Base-by-base conservation (phyloP, 441 rosid species). In the Adansonia grandidieri region DNA sequence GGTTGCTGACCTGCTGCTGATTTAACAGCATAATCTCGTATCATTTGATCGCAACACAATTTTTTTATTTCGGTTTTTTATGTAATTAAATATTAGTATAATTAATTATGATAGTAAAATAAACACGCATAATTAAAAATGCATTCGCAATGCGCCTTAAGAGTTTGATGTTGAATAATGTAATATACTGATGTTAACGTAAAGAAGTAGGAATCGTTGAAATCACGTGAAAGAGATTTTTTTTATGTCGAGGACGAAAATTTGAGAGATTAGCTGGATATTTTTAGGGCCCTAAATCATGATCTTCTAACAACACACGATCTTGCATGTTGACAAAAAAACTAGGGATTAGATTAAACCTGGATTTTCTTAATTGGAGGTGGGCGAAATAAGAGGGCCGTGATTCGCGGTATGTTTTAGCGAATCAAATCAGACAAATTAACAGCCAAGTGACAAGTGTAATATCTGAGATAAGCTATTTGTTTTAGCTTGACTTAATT, bases 341-440 rank as follows among this genome's bases (percentile, higher is more conserved):
- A 48, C 11, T 24, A 24, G 28, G 28, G 28, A 24, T 24, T 24
- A n/a, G n/a, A 63, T 63, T 7, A 14, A 9, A 47, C 60, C 51
- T 66, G 81, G 80, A 76, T 82, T 76, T 48, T 37, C 5, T 74
- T 58, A 71, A 7, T 66, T 53, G 73, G 77, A 1, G 28, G 28
- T 2, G 54, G 42, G 42, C 84, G 71, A 76, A 15, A 80, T 15
- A 13, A 54, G 45, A 44, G 82, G 80, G 22, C 86, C 90, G 88
- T 63, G 79, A 84, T 82, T 86, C 71, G 11, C 86, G 86, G 79
- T n/a, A 0, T 32, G 70, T 67, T 11, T 28, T 51, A 51, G n/a
- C 24, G 47, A 47, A 63, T 75, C 78, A 68, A 75, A 76, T 64
- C 61, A 24, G 24, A 9, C 66, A 10, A 40, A 40, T 65, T 66